Conservation (phyloP, 345 rosid species). For the Linum tenue region DNA sequence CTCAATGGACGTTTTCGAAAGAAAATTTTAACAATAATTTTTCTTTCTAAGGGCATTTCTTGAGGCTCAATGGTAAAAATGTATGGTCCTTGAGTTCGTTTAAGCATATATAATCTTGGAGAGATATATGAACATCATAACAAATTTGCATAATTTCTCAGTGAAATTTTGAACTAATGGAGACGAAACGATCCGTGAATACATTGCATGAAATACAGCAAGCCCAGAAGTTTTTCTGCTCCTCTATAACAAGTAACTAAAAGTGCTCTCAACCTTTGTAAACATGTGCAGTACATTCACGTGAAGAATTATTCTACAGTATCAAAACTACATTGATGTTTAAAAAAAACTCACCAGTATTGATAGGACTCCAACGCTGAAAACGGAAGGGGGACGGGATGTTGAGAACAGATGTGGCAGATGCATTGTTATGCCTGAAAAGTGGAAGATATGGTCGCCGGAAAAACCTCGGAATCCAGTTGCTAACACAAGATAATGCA, state of each 20-base stretch:
- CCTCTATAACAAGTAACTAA: no score
- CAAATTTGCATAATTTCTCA: not conserved
- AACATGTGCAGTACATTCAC: not conserved
- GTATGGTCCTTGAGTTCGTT: no score
- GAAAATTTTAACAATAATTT: no score
- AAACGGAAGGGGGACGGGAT: slow-evolving; percentile 73
- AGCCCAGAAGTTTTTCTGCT: no score
- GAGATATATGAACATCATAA: no score
- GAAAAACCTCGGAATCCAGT: slow-evolving; percentile 59
- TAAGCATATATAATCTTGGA: no score
- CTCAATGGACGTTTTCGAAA: not conserved
- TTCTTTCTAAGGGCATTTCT: no score
- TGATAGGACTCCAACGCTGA: slow-evolving; percentile 86
- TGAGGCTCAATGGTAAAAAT: no score
- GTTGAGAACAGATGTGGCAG: slow-evolving; percentile 59
- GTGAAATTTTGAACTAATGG: no score
- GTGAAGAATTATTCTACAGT: not conserved
- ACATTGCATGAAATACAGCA: no score
- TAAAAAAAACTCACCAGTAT: slow-evolving; percentile 39
- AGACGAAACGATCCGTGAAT: no score
- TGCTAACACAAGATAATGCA: slow-evolving; percentile 63
- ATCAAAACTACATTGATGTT: not conserved
- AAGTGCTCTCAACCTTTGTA: not conserved
- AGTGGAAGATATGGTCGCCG: slow-evolving; percentile 68
- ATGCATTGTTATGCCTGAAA: slow-evolving; percentile 53